These are phyloP conservation scores for Clarireedia monteithiana DNA, from an alignment of 2,329 filamentous ascomycete genomes.

Conservation along the genomic window DNA sequence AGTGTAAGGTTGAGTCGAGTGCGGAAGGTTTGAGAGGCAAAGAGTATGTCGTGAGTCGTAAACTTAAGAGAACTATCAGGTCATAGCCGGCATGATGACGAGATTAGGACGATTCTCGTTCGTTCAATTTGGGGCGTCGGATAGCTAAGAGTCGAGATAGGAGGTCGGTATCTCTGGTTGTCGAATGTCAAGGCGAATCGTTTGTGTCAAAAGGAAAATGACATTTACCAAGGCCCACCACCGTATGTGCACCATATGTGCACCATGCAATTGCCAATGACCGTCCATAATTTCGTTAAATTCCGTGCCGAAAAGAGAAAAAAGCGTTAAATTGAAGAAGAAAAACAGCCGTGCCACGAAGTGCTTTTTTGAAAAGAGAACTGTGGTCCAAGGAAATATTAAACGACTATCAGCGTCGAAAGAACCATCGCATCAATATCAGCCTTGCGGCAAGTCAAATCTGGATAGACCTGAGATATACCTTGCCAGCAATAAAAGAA, in stretches of 20 bases:
- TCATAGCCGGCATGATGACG: constrained; percentile 31
- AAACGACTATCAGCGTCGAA: constrained; percentile 22
- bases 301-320: constrained; percentile 27
- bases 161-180: constrained; percentile 30
- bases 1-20: constrained; percentile 15
- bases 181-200: constrained; percentile 30
- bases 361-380: constrained; percentile 30
- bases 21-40: constrained; percentile 15
- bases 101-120: constrained; percentile 33
- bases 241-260: constrained; percentile 20
- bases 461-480: constrained; percentile 41
- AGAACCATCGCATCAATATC: constrained; percentile 38
- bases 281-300: constrained; percentile 33
- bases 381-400: constrained; percentile 19
- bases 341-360: constrained; percentile 24
- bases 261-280: constrained; percentile 27
- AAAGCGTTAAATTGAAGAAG: constrained; percentile 25
- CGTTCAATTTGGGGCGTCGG: constrained; percentile 29
- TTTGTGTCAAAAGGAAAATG: constrained; percentile 27
- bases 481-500: constrained; percentile 44
- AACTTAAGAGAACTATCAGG: constrained; percentile 28
- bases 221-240: constrained; percentile 23
- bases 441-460: constrained; percentile 59
- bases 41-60: constrained; percentile 24
- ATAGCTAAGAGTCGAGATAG: constrained; percentile 30